A percentile compares a stretch with the other conserved stretches of the same genome.
These are phyloP conservation scores for Pseudogymnoascus sp. DNA, from an alignment of 2,329 filamentous ascomycete species.

Conservation along the genomic window DNA sequence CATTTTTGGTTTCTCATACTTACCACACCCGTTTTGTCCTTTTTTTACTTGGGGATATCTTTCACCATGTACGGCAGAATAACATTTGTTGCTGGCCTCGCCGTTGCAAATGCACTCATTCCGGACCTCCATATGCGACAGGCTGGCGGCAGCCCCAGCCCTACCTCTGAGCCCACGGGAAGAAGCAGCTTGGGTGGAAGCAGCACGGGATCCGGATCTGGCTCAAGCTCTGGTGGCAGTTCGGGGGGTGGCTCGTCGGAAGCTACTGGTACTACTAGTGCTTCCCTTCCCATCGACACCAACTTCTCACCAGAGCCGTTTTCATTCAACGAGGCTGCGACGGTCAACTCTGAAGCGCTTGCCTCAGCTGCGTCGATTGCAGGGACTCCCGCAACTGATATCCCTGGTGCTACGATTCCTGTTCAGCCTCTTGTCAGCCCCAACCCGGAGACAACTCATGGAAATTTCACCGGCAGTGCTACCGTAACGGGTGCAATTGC, in stretches of 20 bases:
- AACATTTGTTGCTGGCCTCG: neutral
- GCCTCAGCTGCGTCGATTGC: slow-evolving; percentile 24
- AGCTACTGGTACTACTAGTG: neutral
- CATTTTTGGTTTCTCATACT: neutral
- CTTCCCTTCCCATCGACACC: slow-evolving; percentile 6
- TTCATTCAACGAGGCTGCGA: slow-evolving; percentile 24
- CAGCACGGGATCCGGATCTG: neutral
- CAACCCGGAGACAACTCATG: slow-evolving; percentile 60
- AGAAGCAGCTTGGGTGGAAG: neutral
- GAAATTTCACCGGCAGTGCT: slow-evolving; percentile 57
- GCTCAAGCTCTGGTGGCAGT: neutral
- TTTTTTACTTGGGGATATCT: neutral
- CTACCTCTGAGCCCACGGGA: neutral
- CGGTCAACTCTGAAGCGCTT: slow-evolving; percentile 24
- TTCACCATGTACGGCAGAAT: slow-evolving; percentile 6
- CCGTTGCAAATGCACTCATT: slow-evolving; percentile 4
- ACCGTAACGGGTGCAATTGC: slow-evolving; percentile 65
- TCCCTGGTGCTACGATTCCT: slow-evolving; percentile 25
- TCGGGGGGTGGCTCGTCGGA: neutral
- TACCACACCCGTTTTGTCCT: neutral
- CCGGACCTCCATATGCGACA: neutral
- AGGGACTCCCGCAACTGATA: slow-evolving; percentile 23
- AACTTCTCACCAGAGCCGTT: slow-evolving; percentile 17
- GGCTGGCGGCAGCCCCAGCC: neutral
- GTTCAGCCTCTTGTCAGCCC: slow-evolving; percentile 40